These are phyloP conservation scores for Aspergillus neotritici DNA, from an alignment of 2,329 filamentous ascomycete genomes.

Conservation along the genomic window DNA sequence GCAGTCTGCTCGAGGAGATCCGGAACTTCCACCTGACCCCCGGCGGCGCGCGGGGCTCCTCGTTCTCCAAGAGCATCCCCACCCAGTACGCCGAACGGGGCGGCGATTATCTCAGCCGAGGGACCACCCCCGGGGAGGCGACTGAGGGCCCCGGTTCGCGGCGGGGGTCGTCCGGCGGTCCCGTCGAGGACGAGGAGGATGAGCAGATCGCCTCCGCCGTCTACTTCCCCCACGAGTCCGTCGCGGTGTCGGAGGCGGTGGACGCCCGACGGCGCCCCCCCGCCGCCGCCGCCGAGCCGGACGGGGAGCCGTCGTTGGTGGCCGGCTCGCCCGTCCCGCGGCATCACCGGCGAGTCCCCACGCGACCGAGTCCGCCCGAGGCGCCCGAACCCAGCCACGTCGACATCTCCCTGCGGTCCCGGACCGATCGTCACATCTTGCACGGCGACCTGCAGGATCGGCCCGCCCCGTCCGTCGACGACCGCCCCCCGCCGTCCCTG, in stretches of 20 bases:
- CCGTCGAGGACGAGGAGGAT: constrained; percentile 52
- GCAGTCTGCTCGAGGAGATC: constrained; percentile 52
- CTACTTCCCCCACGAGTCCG: constrained; percentile 58
- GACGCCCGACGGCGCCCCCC: constrained; percentile 20
- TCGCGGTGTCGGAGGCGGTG: constrained; percentile 27
- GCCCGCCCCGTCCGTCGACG: constrained; percentile 33
- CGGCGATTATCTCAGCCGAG: constrained; percentile 25
- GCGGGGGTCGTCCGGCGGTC: too few species aligned
- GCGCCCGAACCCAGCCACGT: constrained; percentile 46
- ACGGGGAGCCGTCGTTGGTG: constrained; percentile 20
- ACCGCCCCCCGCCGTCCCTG: constrained; percentile 33
- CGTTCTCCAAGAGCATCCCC: constrained; percentile 40
- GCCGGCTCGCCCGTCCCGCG: constrained; percentile 22
- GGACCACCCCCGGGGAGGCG: constrained; percentile 9
- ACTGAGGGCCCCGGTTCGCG: too few species aligned
- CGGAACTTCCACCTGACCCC: constrained; percentile 50
- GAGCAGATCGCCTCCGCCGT: constrained; percentile 61
- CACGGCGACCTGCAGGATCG: constrained; percentile 52
- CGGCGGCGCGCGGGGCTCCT: constrained; percentile 40
- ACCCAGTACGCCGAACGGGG: constrained; percentile 32
- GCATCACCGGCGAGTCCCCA: constrained; percentile 25
- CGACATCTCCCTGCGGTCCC: constrained; percentile 57
- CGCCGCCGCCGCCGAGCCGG: constrained; percentile 16
- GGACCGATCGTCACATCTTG: constrained; percentile 55
- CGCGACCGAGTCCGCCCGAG: constrained; percentile 21